Conservation (phyloP, 1,284 basidiomycete species). For the Melampsora larici-populina region DNA sequence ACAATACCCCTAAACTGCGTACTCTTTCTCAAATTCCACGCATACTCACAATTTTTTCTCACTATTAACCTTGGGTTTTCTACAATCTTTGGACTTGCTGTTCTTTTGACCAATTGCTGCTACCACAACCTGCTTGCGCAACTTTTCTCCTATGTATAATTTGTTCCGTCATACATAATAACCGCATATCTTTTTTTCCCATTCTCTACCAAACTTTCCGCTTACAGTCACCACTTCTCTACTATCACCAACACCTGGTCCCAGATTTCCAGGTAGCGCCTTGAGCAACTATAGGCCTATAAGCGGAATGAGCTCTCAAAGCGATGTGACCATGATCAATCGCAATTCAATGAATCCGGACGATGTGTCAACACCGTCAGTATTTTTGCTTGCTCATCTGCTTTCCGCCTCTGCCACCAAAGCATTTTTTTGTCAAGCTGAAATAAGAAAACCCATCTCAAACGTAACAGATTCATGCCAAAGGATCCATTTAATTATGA, state of each 20-base stretch:
- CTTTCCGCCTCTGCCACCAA: not conserved
- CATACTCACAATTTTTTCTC: no score
- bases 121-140: not conserved
- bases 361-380: conserved; percentile 14
- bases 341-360: not conserved
- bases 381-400: not conserved
- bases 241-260: not conserved
- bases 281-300: conserved; percentile 32
- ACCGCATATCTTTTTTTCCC: not conserved
- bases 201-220: not conserved
- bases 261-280: conserved; percentile 20
- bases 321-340: conserved; percentile 5
- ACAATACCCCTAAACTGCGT: not conserved
- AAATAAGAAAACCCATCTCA: no score
- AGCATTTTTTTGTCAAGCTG: no score
- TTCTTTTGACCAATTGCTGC: not conserved
- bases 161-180: not conserved
- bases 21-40: no score
- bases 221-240: not conserved
- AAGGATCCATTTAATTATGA: not conserved
- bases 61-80: not conserved
- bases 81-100: not conserved
- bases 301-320: conserved; percentile 21
- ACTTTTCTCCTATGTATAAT: not conserved
- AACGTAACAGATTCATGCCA: not conserved